Percentiles rank a stretch among this genome's conserved stretches.
Evolutionary conservation across 805 yeast genomes (phyloP).

Genomic region (Wickerhamomyces queroliae): DNA sequence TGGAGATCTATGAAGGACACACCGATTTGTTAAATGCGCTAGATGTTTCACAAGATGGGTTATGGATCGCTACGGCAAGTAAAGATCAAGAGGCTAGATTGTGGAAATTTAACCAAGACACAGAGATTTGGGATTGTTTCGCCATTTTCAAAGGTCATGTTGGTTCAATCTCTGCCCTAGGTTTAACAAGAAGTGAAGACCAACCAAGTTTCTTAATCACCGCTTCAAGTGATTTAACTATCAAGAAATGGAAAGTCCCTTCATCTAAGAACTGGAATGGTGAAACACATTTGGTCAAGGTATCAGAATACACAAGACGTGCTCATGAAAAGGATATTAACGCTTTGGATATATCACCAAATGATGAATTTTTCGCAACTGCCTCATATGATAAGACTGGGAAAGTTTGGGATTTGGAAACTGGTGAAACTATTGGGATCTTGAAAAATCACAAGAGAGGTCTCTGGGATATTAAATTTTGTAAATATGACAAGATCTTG

Average conservation of each 20-base stretch:
- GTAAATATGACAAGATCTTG: slow-evolving; percentile 68
- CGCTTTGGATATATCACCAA: slow-evolving; percentile 83
- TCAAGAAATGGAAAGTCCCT: slow-evolving; percentile 79
- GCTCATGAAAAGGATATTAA: slow-evolving; percentile 98
- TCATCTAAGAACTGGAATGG: slow-evolving; percentile 51
- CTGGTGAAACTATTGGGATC: slow-evolving; percentile 85
- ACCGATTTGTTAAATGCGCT: slow-evolving; percentile 76
- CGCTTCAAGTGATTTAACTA: slow-evolving; percentile 83
- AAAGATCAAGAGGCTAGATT: slow-evolving; percentile 82
- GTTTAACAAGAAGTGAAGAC: slow-evolving; percentile 41
- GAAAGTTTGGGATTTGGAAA: slow-evolving; percentile 78
- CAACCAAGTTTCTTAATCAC: slow-evolving; percentile 71
- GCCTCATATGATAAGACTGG: slow-evolving; percentile 93
- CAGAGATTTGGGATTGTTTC: slow-evolving; percentile 35
- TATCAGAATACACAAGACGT: slow-evolving; percentile 83
- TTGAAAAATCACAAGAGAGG: slow-evolving; percentile 92
- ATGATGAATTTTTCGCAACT: slow-evolving; percentile 82
- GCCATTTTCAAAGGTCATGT: slow-evolving; percentile 82
- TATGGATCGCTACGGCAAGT: slow-evolving; percentile 88
- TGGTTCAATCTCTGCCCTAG: slow-evolving; percentile 78
- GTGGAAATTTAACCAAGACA: slow-evolving; percentile 60
- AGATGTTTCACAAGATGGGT: slow-evolving; percentile 74
- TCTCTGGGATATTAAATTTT: slow-evolving; percentile 85
- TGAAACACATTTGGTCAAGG: slow-evolving; percentile 34
- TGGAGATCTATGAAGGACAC: slow-evolving; percentile 72